Base-by-base conservation (phyloP, 129 eudicot species). In the Pseudognaphalium luteoalbum region DNA sequence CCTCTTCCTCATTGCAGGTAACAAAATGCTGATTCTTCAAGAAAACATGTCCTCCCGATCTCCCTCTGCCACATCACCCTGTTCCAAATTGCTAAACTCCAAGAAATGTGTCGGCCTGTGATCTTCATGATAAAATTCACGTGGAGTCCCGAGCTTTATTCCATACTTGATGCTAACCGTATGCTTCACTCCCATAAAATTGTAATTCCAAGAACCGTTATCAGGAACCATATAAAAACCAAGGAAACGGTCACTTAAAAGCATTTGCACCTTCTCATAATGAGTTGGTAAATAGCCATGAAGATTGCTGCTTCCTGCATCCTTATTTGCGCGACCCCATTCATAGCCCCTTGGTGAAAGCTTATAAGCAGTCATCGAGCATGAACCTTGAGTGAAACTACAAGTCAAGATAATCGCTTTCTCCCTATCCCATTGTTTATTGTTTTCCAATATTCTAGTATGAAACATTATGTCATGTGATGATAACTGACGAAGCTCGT, bases 191-290 rank as follows among this genome's bases (percentile, higher is more conserved):
- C 98, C 99, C 99, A 95, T 95, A 80, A 95, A 95, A 75, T 95
- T 95, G 81, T 86, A 95, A 72, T 95, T 95, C 99, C 99, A 95
- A 0, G 99, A 97, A 59, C 97, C 95, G 39, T 86, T 95, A 85
- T 95, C 99, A 5, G 99, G 99, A 12, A 89, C 99, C 99, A 95
- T 95, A 77, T 95, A 95, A 82, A 95, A 95, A 37, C 99, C 99
- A 19, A 91, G 92, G 72, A 95, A 95, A 37, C 99, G 99, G 82
- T 91, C 99, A 85, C 97, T 95, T 47, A 95, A 81, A 63, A 95
- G 99, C 97, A 95, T 95, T 62, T 95, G 97, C 32, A 95, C 99
- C 66, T 95, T 95, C 88, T 95, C 99, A 28, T 91, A 95, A 64
- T 90, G 92, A 22, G 99, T 91, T n/a, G 99, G 99, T 6, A 95